Base-by-base conservation (phyloP, 495 filamentous ascomycete genomes). In the Hypoxylon lienhwacheense region DNA sequence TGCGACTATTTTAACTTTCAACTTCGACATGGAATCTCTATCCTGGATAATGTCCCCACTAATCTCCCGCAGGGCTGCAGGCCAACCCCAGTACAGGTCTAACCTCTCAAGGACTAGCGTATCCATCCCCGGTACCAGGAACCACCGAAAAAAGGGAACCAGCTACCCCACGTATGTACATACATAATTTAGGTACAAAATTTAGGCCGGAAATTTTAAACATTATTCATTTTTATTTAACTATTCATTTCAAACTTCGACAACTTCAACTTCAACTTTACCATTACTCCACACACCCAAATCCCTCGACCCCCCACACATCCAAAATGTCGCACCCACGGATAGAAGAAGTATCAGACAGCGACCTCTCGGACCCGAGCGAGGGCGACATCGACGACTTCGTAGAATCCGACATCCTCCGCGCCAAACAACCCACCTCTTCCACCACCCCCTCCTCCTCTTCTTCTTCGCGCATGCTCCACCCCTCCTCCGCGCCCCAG, bases 261-360 rank as follows among this genome's bases (percentile, higher is more conserved):
- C n/a, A n/a, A n/a, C n/a, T n/a, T n/a, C n/a, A n/a, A n/a, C n/a
- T n/a, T n/a, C n/a, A n/a, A n/a, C n/a, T n/a, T n/a, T n/a, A n/a
- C n/a, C n/a, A n/a, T n/a, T n/a, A 24, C n/a, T 20, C 22, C 28
- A 37, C 15, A 21, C 1, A 15, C 1, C 4, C 19, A 20, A 34
- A 20, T 20, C 39, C 14, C 45, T 10, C 43, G 51, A 33, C 34
- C 55, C 20, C 39, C 61, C 41, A n/a, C 31, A 26, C 42, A 51
- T 12, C 33, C 59, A 76, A 65, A 24, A 96, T 96, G 91, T 89
- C 90, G 26, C 79, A 91, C 71, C 82, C 91, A 36, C 86, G 84
- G 33, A 82, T 97, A 66, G 92, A 97, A 78, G 92, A 96, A 71
- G 82, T 96, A 47, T 86, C 81, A 51, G 88, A 90, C 67, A 81